Evolutionary conservation across 768 basidiomycete genomes (phyloP).

Genomic region (Calocybe cyanea): DNA sequence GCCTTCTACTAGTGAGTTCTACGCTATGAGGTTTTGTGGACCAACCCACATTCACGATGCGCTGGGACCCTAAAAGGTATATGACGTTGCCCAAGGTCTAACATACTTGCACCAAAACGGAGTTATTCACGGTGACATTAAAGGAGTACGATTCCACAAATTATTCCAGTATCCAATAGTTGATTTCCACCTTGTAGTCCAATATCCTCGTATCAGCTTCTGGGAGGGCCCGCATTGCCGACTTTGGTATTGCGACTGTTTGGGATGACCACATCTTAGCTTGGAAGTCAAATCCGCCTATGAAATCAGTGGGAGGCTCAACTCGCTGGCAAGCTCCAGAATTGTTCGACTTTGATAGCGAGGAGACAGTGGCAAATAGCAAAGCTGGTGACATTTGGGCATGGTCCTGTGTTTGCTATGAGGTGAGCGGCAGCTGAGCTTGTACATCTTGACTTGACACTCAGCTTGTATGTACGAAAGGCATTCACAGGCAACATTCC

Average conservation of each 20-base stretch:
- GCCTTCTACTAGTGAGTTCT: background rate
- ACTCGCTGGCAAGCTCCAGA: slow-evolving; percentile 22
- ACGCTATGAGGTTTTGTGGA: background rate
- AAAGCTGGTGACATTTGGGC: slow-evolving; percentile 19
- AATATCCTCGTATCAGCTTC: too few species aligned
- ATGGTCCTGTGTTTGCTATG: slow-evolving; percentile 18
- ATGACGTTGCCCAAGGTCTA: slow-evolving; percentile 29
- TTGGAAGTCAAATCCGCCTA: slow-evolving; percentile 14
- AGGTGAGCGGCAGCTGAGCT: slow-evolving; percentile 17
- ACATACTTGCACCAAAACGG: slow-evolving; percentile 28
- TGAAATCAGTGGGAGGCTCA: slow-evolving; percentile 13
- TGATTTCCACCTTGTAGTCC: slow-evolving; percentile 15
- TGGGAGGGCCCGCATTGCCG: slow-evolving; percentile 20
- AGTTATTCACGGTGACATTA: slow-evolving; percentile 44
- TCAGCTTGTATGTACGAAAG: background rate
- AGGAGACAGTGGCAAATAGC: slow-evolving; percentile 8
- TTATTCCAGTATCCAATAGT: background rate
- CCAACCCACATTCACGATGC: background rate
- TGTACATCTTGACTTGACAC: background rate
- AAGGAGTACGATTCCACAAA: slow-evolving; percentile 30
- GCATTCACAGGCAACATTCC: slow-evolving; percentile 3
- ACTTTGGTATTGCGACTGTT: slow-evolving; percentile 21
- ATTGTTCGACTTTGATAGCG: slow-evolving; percentile 12
- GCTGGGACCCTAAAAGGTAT: too few species aligned
- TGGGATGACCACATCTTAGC: slow-evolving; percentile 13